phyloP scores from a whole-genome alignment of 1,284 basidiomycete species.

The Leccinum pachyderme region DNA sequence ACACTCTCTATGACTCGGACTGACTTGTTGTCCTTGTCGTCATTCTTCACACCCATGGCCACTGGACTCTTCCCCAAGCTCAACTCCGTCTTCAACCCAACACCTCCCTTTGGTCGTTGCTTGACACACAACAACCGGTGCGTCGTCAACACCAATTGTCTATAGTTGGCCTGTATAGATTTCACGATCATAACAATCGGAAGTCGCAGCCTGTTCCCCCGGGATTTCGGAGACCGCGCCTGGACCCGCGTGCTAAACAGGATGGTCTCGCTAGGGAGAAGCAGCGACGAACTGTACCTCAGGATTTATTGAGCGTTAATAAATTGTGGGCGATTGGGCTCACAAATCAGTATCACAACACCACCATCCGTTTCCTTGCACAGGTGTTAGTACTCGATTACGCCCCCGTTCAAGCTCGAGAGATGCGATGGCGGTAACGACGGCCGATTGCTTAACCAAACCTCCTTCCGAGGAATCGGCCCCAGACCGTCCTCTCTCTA shows the following conservation, averaged over 20 bases:
- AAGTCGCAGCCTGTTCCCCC: slow-evolving; percentile 55
- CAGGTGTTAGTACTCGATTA: slow-evolving; percentile 52
- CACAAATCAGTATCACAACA: slow-evolving; percentile 44
- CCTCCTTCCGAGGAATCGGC: slow-evolving; percentile 52
- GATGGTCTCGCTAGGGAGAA: slow-evolving; percentile 48
- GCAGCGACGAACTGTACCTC: slow-evolving; percentile 37
- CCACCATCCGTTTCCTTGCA: slow-evolving; percentile 46
- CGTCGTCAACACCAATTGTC: slow-evolving; percentile 58
- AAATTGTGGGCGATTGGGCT: slow-evolving; percentile 9
- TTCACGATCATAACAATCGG: slow-evolving; percentile 48
- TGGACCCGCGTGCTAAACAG: slow-evolving; percentile 55
- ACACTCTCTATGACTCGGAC: slow-evolving; percentile 42
- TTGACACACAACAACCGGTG: slow-evolving; percentile 59
- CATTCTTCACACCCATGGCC: slow-evolving; percentile 43
- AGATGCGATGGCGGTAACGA: slow-evolving; percentile 29
- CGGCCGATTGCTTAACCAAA: slow-evolving; percentile 41
- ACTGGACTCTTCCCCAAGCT: slow-evolving; percentile 35
- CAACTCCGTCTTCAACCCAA: slow-evolving; percentile 51
- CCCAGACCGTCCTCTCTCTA: slow-evolving; percentile 24
- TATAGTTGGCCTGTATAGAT: slow-evolving; percentile 48
- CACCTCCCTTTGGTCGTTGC: slow-evolving; percentile 35
- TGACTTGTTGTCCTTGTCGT: slow-evolving; percentile 25
- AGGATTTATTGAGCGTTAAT: neutral
- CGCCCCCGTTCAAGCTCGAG: slow-evolving; percentile 41
- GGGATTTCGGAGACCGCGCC: slow-evolving; percentile 50